Base-by-base conservation (phyloP, 2,329 filamentous ascomycete genomes). In the Pseudogymnoascus destructans region DNA sequence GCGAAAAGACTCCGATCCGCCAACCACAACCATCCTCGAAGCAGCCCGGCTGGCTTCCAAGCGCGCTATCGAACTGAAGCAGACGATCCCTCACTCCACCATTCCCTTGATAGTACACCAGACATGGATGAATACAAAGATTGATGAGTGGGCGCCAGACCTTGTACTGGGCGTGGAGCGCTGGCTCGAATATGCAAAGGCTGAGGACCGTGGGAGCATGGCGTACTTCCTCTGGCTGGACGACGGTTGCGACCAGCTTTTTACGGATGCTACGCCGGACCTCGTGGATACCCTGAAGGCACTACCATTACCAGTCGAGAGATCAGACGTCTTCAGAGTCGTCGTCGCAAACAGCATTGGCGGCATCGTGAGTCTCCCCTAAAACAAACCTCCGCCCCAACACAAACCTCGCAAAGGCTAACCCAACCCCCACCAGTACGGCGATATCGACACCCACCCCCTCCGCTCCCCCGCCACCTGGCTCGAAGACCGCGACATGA, bases 141-240 rank as follows among this genome's bases (percentile, higher is more conserved):
- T 65, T 8, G 61, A 67, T 38, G 64, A 63, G 2, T 70, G 67
- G 68, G 61, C 66, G 0, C 61, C 63, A 6, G 58, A 60, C 15
- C 62, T 66, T 3, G 63, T 63, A 5, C 55, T 60, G 10, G 66
- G 65, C 57, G 64, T 66, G 1, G 68, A 70, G 54, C 62, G 60
- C 55, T 70, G 69, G 69, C 61, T 70, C 32, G 21, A 57, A 7
- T 60, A 61, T 5, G 64, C 64, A 1, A 61, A 64, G 7, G 57
- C 62, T 3, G 61, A 61, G 8, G 52, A 30, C 2, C 8, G 13
- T 9, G 52, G 5, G 15, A 58, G 63, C 5, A 68, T 69, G 65
- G 67, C 69, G 0, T 70, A 70, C 40, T 64, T 70, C 42, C 60
- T 70, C n/a, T 70, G 69, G 69, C 65, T 68, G 15, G 69, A 70